A percentile compares a stretch with the other conserved stretches of the same genome.
phyloP scores from a whole-genome alignment of 2,329 filamentous ascomycete genomes.

The Neurospora crassa region DNA sequence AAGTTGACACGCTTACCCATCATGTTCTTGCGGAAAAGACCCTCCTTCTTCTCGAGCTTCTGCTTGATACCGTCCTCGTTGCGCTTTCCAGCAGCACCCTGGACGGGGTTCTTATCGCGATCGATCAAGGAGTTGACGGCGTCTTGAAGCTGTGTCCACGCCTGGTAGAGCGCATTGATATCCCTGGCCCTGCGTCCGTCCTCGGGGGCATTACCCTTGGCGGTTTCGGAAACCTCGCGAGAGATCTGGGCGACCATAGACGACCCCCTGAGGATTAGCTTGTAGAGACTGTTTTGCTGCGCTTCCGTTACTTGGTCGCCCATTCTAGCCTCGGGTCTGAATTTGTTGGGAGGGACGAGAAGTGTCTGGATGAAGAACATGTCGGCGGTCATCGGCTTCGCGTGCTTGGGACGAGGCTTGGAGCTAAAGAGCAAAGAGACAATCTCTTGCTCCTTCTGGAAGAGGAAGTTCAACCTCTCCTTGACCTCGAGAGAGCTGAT shows the following conservation, averaged over 20 bases:
- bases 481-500: slow-evolving; percentile 77
- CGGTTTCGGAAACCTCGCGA: slow-evolving; percentile 50
- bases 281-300: slow-evolving; percentile 81
- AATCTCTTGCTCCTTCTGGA: slow-evolving; percentile 79
- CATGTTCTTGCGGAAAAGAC: slow-evolving; percentile 98
- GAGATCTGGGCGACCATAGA: slow-evolving; percentile 66
- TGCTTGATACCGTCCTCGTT: slow-evolving; percentile 96
- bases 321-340: slow-evolving; percentile 75
- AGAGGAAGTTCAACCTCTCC: slow-evolving; percentile 67
- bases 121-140: slow-evolving; percentile 89
- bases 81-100: slow-evolving; percentile 65
- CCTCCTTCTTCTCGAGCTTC: slow-evolving; percentile 96
- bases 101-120: slow-evolving; percentile 72
- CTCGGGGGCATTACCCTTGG: slow-evolving; percentile 27
- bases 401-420: slow-evolving; percentile 50
- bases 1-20: slow-evolving; percentile 99
- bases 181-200: slow-evolving; percentile 37
- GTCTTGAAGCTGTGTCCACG: slow-evolving; percentile 79
- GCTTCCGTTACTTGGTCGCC: slow-evolving; percentile 79
- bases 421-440: slow-evolving; percentile 78
- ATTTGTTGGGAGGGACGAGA: slow-evolving; percentile 86
- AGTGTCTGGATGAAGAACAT: slow-evolving; percentile 92
- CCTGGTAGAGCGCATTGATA: slow-evolving; percentile 69
- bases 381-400: slow-evolving; percentile 55
- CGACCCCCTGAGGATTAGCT: slow-evolving; percentile 68